Conservation (phyloP, 2,329 filamentous ascomycete genomes). For the Nannizzia gypsea region DNA sequence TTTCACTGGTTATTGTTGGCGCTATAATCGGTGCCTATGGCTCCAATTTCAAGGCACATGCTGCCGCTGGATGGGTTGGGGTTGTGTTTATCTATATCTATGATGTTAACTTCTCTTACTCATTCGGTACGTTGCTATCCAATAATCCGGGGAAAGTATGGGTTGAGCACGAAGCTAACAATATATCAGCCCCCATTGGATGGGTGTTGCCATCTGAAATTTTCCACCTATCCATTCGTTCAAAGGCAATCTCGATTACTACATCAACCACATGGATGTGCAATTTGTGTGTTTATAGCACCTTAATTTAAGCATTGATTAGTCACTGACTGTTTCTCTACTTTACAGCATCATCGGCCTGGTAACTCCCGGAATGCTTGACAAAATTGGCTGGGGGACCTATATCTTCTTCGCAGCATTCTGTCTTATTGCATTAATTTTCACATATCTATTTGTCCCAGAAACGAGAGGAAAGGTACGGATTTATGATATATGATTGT, state of each 20-base stretch:
- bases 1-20: conserved; percentile 27
- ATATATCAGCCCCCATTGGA: conserved; percentile 23
- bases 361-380: conserved; percentile 29
- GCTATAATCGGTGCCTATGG: conserved; percentile 26
- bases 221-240: conserved; percentile 28
- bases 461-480: conserved; percentile 28
- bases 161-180: neutral
- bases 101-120: conserved; percentile 29
- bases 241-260: conserved; percentile 29
- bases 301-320: neutral
- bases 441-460: conserved; percentile 27
- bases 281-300: conserved; percentile 24
- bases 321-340: neutral
- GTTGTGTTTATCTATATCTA: conserved; percentile 32
- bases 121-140: conserved; percentile 22
- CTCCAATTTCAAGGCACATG: conserved; percentile 19
- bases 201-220: conserved; percentile 33
- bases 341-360: conserved; percentile 25
- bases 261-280: conserved; percentile 32
- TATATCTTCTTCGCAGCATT: conserved; percentile 32
- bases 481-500: neutral
- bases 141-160: neutral
- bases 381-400: conserved; percentile 28
- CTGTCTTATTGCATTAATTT: conserved; percentile 25
- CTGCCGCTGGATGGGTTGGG: conserved; percentile 26